These are phyloP conservation scores for Populus hybrid DNA, from an alignment of 441 rosid genomes.

Conservation along the genomic window DNA sequence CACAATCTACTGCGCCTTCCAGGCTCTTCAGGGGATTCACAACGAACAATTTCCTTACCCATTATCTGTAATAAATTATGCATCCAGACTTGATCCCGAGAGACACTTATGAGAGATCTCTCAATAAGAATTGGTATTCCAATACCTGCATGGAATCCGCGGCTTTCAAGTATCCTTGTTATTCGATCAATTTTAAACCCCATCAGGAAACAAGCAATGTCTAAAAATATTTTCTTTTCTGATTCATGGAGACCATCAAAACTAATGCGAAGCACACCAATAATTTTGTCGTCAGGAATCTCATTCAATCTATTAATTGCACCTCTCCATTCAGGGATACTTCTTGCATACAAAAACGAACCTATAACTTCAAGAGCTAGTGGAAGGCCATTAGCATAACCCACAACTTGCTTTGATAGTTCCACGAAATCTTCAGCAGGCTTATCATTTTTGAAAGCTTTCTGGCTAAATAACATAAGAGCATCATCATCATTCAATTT, in stretches of 20 bases:
- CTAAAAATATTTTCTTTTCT: constrained; percentile 11
- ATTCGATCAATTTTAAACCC: neutral
- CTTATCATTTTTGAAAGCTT: constrained; percentile 12
- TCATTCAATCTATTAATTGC: constrained; percentile 24
- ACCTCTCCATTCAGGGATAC: constrained; percentile 23
- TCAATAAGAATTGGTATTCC: constrained; percentile 6
- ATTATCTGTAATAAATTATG: constrained; percentile 22
- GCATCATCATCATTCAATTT: constrained; percentile 10
- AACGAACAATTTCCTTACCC: constrained; percentile 24
- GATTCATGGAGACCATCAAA: constrained; percentile 5
- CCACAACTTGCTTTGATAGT: neutral
- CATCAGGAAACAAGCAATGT: constrained; percentile 2
- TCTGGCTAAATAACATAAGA: constrained; percentile 1
- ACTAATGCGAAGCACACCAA: constrained; percentile 13
- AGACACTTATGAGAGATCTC: constrained; percentile 11
- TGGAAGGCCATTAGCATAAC: constrained; percentile 1
- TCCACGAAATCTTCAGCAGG: neutral
- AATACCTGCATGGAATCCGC: neutral
- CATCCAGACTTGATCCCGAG: neutral
- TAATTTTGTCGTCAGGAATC: constrained; percentile 8
- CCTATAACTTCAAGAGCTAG: constrained; percentile 17
- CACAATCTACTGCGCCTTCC: no score
- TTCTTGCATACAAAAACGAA: constrained; percentile 8
- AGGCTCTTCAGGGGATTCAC: no score
- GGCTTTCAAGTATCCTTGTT: neutral